phyloP scores from a whole-genome alignment of 305 asterid genomes.

The Andrographis paniculata region DNA sequence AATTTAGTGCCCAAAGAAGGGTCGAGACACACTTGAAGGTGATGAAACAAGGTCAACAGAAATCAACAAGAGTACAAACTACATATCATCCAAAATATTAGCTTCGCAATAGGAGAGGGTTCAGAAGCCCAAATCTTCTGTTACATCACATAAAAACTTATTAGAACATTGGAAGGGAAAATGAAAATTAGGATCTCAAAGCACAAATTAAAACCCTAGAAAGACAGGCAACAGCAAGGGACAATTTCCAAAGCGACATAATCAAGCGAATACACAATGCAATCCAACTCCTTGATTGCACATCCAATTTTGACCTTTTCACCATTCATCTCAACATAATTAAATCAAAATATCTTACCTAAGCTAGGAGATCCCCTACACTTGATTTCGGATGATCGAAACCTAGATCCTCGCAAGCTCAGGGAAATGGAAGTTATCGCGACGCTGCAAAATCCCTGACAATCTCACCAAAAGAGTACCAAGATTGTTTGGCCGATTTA shows the following conservation, averaged over 20 bases:
- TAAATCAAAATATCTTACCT: conserved; percentile 19
- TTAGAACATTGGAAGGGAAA: conserved; percentile 1
- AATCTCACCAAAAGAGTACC: conserved; percentile 8
- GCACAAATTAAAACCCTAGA: conserved; percentile 19
- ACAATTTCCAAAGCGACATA: not conserved
- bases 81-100: conserved; percentile 10
- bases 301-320: conserved; percentile 10
- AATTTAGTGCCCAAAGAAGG: conserved; percentile 3
- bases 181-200: conserved; percentile 4
- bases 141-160: conserved; percentile 2
- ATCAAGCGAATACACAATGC: conserved; percentile 9
- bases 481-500: not conserved
- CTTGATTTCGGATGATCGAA: conserved; percentile 13
- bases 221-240: conserved; percentile 5
- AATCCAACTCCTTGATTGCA: not conserved
- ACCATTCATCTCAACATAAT: not conserved
- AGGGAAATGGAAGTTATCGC: conserved; percentile 12
- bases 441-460: conserved; percentile 8
- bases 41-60: conserved; percentile 8
- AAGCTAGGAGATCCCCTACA: conserved; percentile 17
- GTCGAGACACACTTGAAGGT: conserved; percentile 4
- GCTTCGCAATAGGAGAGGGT: conserved; percentile 2
- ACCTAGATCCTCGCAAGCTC: conserved; percentile 23
- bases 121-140: conserved; percentile 4
- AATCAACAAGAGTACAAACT: conserved; percentile 3